Evolutionary conservation across 2,329 filamentous ascomycete genomes (phyloP).

Genomic region (Xylariaceae sp.): DNA sequence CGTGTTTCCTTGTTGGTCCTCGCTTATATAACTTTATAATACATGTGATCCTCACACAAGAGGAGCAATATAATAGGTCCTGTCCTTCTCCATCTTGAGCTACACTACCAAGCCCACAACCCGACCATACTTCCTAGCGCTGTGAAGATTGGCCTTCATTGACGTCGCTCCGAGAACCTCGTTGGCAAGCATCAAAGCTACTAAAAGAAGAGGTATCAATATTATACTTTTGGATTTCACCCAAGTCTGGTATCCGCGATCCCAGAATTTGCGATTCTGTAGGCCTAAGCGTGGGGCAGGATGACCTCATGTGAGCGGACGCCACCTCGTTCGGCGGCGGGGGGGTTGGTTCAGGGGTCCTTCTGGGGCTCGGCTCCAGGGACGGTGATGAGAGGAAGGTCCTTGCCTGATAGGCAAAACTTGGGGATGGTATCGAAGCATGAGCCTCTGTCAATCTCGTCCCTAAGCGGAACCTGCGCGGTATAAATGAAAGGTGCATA

Average conservation of each 20-base stretch:
- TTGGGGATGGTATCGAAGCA: background rate
- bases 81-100: background rate
- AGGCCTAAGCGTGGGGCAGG: background rate
- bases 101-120: no score
- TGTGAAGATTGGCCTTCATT: background rate
- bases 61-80: background rate
- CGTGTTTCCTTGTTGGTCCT: background rate
- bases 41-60: background rate
- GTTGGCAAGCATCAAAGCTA: background rate
- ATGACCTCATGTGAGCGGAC: background rate
- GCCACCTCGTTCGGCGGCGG: background rate
- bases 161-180: background rate
- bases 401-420: background rate
- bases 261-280: background rate
- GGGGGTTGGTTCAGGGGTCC: background rate
- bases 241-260: no score
- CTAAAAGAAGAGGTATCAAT: background rate
- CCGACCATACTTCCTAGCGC: no score
- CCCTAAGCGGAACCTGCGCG: conserved; percentile 26
- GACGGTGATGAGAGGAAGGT: background rate
- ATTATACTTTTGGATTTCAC: background rate
- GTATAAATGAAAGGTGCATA: conserved; percentile 30
- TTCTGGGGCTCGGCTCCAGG: background rate
- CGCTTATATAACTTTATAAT: background rate
- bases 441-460: background rate